Percentiles rank a stretch among this genome's conserved stretches.
Evolutionary conservation across 1,284 basidiomycete genomes (phyloP).

Genomic region (Ceratobasidium sp.): DNA sequence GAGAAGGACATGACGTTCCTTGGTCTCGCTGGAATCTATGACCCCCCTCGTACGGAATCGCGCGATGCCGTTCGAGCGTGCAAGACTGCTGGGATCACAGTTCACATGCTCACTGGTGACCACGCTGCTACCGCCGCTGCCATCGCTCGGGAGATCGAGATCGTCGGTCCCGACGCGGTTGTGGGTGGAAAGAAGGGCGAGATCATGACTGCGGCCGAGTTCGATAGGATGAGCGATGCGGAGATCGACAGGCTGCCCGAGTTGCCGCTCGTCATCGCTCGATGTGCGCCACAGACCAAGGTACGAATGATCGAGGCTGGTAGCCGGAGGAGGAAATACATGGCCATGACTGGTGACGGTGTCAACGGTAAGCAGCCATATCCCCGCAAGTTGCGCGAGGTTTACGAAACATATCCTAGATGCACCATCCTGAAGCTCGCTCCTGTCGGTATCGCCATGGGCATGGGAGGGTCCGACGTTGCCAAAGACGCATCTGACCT

Average conservation of each 20-base stretch:
- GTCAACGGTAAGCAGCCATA: constrained; percentile 56
- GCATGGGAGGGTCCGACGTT: constrained; percentile 69
- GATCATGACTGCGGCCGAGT: constrained; percentile 72
- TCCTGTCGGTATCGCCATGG: constrained; percentile 75
- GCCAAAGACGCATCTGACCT: constrained; percentile 68
- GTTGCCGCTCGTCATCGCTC: constrained; percentile 66
- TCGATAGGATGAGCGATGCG: constrained; percentile 67
- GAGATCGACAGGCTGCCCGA: constrained; percentile 64
- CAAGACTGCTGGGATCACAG: constrained; percentile 41
- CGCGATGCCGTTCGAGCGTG: constrained; percentile 76
- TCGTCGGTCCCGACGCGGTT: constrained; percentile 76
- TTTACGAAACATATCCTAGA: constrained; percentile 45
- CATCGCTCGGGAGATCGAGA: constrained; percentile 60
- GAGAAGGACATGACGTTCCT: constrained; percentile 67
- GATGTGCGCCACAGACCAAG: constrained; percentile 62
- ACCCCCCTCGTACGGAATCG: constrained; percentile 69
- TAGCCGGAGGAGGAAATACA: constrained; percentile 54
- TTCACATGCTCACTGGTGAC: constrained; percentile 48
- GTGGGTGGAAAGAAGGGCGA: constrained; percentile 66
- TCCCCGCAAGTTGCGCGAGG: not conserved
- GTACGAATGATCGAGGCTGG: constrained; percentile 63
- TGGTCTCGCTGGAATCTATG: constrained; percentile 71
- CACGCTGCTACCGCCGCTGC: constrained; percentile 57
- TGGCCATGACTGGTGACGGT: constrained; percentile 58
- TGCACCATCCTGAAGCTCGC: constrained; percentile 62